Evolutionary conservation across 352 stramenopile species (phyloP), one percentile per base, ranked within the genome.

Genomic region (Pythium brachiatum): DNA sequence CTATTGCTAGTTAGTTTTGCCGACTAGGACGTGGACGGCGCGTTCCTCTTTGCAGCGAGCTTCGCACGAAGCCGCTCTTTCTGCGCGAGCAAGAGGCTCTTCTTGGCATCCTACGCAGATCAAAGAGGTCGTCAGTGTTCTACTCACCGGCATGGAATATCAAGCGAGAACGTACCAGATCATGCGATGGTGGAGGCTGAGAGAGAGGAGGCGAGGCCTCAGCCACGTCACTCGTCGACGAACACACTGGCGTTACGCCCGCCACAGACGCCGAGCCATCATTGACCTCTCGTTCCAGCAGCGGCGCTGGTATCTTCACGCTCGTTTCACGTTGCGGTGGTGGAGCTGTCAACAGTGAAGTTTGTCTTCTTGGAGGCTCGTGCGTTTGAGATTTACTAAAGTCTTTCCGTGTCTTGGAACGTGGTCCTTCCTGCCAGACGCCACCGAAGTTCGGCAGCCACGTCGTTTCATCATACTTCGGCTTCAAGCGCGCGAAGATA

Each of bases 391-490:
- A 41, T 50, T 76, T 77, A 44, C 56, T 60, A 50, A 93, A 91
- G 18, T 75, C 66, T 60, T 76, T 68, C 32, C 84, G 82, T 8
- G 81, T 90, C 59, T 78, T 79, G 38, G 64, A 75, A 3, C 84
- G 80, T 25, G 82, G 71, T 0, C 82, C 82, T 39, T 87, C 79
- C 57, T 93, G 78, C 84, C 84, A 93, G 15, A 93, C 82, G 0
- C 79, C 70, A 13, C 84, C 82, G 60, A 93, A 93, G 43, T 91
- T 91, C 21, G 84, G 84, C 15, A 93, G 63, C 84, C 84, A 93
- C 21, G 74, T 71, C 11, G 68, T 43, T 16, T 68, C 66, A 21
- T 73, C 66, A 46, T 81, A 75, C 11, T 65, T 31, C 20, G 60
- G 54, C 21, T 78, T 57, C 18, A 79, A 46, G 31, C 62, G 34